Evolutionary conservation across 257 asterid genomes (phyloP).

Genomic region (Verbascum thapsus): DNA sequence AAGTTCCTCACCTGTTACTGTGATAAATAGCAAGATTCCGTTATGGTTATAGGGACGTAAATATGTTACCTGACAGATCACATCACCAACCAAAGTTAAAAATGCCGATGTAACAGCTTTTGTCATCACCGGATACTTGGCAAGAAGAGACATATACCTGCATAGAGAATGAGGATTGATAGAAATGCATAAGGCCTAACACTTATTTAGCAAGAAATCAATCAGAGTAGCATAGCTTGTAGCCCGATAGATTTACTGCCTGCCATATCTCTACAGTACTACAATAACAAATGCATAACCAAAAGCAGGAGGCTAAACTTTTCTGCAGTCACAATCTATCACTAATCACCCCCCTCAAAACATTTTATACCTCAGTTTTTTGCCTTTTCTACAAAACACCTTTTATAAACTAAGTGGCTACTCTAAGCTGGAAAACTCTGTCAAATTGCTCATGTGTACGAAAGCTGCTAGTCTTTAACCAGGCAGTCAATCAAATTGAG

Average conservation of each 20-base stretch:
- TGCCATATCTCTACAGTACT: neutral
- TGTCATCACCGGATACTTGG: slow-evolving; percentile 70
- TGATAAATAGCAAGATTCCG: slow-evolving; percentile 9
- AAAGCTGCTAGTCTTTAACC: neutral
- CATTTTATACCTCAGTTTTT: neutral
- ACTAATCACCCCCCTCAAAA: neutral
- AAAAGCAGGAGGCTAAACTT: neutral
- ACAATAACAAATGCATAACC: too few species aligned
- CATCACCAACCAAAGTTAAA: slow-evolving; percentile 67
- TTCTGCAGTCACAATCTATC: neutral
- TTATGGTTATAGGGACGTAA: neutral
- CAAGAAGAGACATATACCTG: slow-evolving; percentile 81
- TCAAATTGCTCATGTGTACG: neutral
- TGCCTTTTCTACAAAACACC: neutral
- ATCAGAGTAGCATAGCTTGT: neutral
- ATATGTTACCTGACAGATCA: slow-evolving; percentile 69
- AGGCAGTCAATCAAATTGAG: slow-evolving; percentile 1
- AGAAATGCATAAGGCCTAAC: neutral
- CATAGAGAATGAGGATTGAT: slow-evolving; percentile 19
- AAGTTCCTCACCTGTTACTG: neutral
- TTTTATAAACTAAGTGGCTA: slow-evolving; percentile 1
- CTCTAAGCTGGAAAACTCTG: neutral
- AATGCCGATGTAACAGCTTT: slow-evolving; percentile 78
- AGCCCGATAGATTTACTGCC: neutral
- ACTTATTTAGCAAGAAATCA: slow-evolving; percentile 1